phyloP scores from a whole-genome alignment of 495 filamentous ascomycete species.

The Penicillium fimorum region DNA sequence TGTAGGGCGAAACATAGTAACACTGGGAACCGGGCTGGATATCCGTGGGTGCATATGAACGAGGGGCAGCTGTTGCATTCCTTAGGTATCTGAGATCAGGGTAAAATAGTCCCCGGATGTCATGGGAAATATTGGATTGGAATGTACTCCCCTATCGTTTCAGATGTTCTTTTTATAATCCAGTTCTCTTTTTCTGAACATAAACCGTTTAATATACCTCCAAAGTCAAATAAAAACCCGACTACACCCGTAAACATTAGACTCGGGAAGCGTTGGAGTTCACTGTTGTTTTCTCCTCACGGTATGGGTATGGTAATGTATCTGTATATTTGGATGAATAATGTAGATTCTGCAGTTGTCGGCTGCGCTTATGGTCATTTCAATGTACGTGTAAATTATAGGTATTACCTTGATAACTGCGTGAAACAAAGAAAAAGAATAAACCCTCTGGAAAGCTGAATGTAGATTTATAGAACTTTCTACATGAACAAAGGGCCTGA shows the following conservation, averaged over 20 bases:
- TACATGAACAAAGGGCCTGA: conserved; percentile 2
- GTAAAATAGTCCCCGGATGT: too few relatives aligned
- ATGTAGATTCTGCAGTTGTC: background rate
- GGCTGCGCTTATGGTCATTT: background rate
- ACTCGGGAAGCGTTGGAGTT: conserved; percentile 21
- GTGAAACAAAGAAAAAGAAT: too few relatives aligned
- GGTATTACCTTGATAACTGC: too few relatives aligned
- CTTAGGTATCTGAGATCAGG: background rate
- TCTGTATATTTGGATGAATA: background rate
- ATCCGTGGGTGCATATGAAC: conserved; percentile 15
- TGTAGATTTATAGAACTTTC: too few relatives aligned
- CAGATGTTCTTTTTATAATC: conserved; percentile 5
- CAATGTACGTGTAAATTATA: too few relatives aligned
- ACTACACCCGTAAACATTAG: conserved; percentile 11
- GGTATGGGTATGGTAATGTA: conserved; percentile 6
- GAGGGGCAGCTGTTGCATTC: conserved; percentile 17
- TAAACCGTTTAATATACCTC: background rate
- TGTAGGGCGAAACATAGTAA: conserved; percentile 7
- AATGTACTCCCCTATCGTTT: background rate
- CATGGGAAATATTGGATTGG: too few relatives aligned
- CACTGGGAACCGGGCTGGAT: conserved; percentile 10
- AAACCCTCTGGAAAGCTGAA: too few relatives aligned
- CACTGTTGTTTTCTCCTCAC: conserved; percentile 12
- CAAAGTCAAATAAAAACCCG: background rate
- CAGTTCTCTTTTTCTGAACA: too few relatives aligned